These are phyloP conservation scores for Pythium biforme DNA, from an alignment of 352 stramenopile genomes.

Conservation along the genomic window DNA sequence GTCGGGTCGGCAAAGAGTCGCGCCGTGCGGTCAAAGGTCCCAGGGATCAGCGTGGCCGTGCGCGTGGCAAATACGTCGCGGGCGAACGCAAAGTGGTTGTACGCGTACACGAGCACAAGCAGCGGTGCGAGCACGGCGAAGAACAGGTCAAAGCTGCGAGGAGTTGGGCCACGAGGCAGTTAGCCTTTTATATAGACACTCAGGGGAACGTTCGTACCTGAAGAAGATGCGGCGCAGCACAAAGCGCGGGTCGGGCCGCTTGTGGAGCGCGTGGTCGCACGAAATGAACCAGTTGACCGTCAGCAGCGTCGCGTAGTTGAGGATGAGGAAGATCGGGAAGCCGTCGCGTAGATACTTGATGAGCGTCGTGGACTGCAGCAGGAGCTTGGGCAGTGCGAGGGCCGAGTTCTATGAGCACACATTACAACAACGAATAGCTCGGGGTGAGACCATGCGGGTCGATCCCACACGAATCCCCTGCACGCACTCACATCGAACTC, in stretches of 20 bases:
- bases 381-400: conserved; percentile 43
- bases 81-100: conserved; percentile 46
- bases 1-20: conserved; percentile 45
- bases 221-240: neutral
- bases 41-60: conserved; percentile 27
- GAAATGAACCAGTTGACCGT: conserved; percentile 44
- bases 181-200: too few relatives aligned
- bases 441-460: too few relatives aligned
- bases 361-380: conserved; percentile 43
- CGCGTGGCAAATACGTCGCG: conserved; percentile 38
- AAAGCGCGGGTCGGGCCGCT: neutral
- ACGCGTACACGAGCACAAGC: conserved; percentile 40
- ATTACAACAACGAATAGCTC: too few relatives aligned
- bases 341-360: conserved; percentile 38
- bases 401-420: too few relatives aligned
- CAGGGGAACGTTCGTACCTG: neutral
- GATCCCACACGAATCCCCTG: too few relatives aligned
- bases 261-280: conserved; percentile 30
- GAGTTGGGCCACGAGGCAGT: too few relatives aligned
- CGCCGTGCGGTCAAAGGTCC: conserved; percentile 39
- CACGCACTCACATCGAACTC: too few relatives aligned
- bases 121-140: conserved; percentile 59
- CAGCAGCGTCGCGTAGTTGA: conserved; percentile 38
- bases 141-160: conserved; percentile 52
- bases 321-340: conserved; percentile 37